phyloP scores from a whole-genome alignment of 2,329 filamentous ascomycete species.

The Calonectria honghensis region DNA sequence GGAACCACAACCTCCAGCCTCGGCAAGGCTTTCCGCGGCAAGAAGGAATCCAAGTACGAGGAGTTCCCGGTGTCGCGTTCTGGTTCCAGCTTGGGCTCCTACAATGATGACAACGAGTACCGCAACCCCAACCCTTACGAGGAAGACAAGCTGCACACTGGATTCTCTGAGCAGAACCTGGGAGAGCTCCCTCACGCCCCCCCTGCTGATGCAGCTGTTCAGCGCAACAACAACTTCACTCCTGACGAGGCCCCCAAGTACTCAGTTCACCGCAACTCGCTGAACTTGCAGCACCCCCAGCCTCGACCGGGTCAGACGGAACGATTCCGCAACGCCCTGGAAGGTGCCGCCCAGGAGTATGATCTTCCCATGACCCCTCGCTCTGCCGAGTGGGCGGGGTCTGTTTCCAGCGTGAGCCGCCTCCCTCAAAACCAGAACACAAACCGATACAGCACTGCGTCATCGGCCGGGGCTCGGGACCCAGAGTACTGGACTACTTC shows the following conservation, averaged over 20 bases:
- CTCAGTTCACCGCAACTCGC: conserved; percentile 86
- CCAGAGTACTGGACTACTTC: conserved; percentile 69
- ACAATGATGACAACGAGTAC: conserved; percentile 75
- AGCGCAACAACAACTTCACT: conserved; percentile 71
- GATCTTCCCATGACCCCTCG: conserved; percentile 76
- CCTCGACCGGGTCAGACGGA: conserved; percentile 84
- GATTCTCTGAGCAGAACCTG: conserved; percentile 73
- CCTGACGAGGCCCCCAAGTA: conserved; percentile 86
- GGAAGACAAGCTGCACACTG: conserved; percentile 76
- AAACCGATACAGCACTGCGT: conserved; percentile 70
- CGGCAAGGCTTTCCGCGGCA: conserved; percentile 82
- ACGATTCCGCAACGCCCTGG: conserved; percentile 83
- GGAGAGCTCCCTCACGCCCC: conserved; percentile 50
- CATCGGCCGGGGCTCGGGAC: conserved; percentile 58
- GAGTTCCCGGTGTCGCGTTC: conserved; percentile 82
- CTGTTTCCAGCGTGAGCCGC: conserved; percentile 74
- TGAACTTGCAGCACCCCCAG: conserved; percentile 88
- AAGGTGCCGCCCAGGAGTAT: conserved; percentile 83
- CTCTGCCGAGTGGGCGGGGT: conserved; percentile 78
- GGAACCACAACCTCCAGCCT: conserved; percentile 95
- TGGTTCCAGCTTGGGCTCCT: conserved; percentile 82
- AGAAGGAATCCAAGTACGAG: conserved; percentile 76
- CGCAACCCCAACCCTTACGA: conserved; percentile 73
- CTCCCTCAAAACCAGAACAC: conserved; percentile 67
- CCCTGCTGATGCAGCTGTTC: conserved; percentile 54